Base-by-base conservation (phyloP, 2,329 filamentous ascomycete species). In the Scytalidium sp. region DNA sequence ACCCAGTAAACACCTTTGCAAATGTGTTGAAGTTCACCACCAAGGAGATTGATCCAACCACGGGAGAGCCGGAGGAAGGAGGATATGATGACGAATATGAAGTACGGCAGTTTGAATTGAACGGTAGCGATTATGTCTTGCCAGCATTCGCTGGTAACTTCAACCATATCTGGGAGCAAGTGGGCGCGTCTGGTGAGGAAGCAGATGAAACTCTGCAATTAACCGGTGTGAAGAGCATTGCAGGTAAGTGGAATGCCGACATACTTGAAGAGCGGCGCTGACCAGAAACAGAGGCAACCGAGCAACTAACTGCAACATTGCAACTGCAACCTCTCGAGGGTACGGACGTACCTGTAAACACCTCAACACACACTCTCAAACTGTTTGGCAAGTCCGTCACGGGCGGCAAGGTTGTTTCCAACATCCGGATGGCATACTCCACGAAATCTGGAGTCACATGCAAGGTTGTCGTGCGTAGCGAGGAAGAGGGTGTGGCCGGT, bases 71-170 rank as follows among this genome's bases (percentile, higher is more conserved):
- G 1, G 94, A 99, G 69, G 91, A 96, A 15, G 80, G 75, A 43
- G 94, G 94, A 42, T 97, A 97, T 68, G 93, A 97, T 47, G 94
- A 99, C 64, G 94, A 99, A 73, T 99, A 99, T 66, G 90, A 97
- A 72, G 88, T 97, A 52, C 90, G 94, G 54, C 91, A 97, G 66
- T 84, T 97, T 53, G 92, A 97, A 54, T 82, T 99, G 53, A 81
- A 84, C 17, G 94, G 93, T 51, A 91, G 90, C 59, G 94, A 99
- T 70, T 99, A 97, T 70, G 84, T 99, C 54, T 81, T 96, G 43
- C 94, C 94, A 19, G 87, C 90, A 2, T 99, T 96, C 69, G 92
- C 92, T 17, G 88, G 92, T 67, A 96, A 90, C 76, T 99, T 97
- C 67, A 90, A 89, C 66, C 90, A 96, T 63, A 82, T 97, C 43